phyloP scores from a whole-genome alignment of 129 eudicot species.

The Flaveria bidentis region DNA sequence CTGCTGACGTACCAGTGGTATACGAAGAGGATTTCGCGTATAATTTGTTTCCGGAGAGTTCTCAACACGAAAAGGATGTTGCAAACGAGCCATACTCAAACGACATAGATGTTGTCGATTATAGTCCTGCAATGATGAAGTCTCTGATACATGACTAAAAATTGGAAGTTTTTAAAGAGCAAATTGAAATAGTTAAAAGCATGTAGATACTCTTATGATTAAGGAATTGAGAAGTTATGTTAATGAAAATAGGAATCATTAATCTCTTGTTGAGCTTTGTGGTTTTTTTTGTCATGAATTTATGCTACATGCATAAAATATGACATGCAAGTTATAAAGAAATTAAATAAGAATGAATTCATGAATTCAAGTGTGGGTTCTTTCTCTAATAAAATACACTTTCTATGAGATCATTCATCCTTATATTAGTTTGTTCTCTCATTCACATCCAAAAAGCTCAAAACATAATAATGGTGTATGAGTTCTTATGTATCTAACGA shows the following conservation, averaged over 20 bases:
- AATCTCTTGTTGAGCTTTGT: not conserved
- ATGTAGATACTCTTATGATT: not conserved
- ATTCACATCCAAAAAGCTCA: too few relatives aligned
- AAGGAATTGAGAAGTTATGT: not conserved
- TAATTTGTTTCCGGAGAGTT: not conserved
- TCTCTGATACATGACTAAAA: not conserved
- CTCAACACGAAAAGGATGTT: conserved; percentile 20
- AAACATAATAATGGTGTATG: too few relatives aligned
- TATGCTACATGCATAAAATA: not conserved
- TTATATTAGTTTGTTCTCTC: too few relatives aligned
- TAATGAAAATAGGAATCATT: not conserved
- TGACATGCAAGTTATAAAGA: not conserved
- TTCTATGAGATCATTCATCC: too few relatives aligned
- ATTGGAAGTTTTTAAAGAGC: not conserved
- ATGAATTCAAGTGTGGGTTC: too few relatives aligned
- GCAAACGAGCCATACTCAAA: conserved; percentile 39
- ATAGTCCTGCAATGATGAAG: not conserved
- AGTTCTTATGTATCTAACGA: too few relatives aligned
- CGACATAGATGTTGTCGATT: conserved; percentile 32
- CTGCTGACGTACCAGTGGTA: not conserved
- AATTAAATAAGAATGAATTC: too few relatives aligned
- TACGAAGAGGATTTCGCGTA: conserved; percentile 19
- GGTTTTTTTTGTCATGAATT: not conserved
- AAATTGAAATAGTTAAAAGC: not conserved
- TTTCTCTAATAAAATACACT: too few relatives aligned